These are phyloP conservation scores for Lactuca sativa DNA, from an alignment of 129 eudicot species.

Conservation along the genomic window DNA sequence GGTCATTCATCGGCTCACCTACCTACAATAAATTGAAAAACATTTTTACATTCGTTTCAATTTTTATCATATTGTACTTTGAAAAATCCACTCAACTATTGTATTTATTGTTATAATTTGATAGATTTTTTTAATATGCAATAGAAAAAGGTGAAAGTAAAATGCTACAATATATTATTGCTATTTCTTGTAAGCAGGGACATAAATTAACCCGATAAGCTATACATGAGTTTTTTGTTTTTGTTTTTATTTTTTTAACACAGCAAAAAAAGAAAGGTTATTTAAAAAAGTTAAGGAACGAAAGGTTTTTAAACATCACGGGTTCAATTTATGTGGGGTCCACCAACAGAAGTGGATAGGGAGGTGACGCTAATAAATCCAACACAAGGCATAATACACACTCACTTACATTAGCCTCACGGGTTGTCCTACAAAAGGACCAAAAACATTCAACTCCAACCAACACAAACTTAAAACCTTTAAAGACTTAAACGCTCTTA, in stretches of 20 bases:
- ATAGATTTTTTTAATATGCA: neutral
- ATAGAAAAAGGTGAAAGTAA: too few species aligned
- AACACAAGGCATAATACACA: neutral
- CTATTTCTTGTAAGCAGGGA: too few species aligned
- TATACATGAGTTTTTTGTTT: too few species aligned
- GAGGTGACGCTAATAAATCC: constrained; percentile 14
- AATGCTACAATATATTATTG: too few species aligned
- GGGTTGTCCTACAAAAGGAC: constrained; percentile 20
- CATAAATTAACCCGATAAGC: too few species aligned
- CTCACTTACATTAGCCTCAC: constrained; percentile 3
- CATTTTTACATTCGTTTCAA: neutral
- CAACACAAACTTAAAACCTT: neutral
- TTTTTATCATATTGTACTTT: too few species aligned
- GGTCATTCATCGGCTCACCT: constrained; percentile 77
- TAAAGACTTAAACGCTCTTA: too few species aligned
- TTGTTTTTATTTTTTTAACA: too few species aligned
- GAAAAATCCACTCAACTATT: too few species aligned
- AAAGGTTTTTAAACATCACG: constrained; percentile 15
- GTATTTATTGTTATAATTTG: too few species aligned
- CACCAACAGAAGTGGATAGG: neutral
- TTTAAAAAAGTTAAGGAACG: neutral
- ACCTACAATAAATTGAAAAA: constrained; percentile 43
- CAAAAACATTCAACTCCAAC: neutral
- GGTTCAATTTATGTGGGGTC: constrained; percentile 23
- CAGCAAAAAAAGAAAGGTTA: too few species aligned